phyloP scores from a whole-genome alignment of 2,329 filamentous ascomycete species.

The Penicillium decumbens region DNA sequence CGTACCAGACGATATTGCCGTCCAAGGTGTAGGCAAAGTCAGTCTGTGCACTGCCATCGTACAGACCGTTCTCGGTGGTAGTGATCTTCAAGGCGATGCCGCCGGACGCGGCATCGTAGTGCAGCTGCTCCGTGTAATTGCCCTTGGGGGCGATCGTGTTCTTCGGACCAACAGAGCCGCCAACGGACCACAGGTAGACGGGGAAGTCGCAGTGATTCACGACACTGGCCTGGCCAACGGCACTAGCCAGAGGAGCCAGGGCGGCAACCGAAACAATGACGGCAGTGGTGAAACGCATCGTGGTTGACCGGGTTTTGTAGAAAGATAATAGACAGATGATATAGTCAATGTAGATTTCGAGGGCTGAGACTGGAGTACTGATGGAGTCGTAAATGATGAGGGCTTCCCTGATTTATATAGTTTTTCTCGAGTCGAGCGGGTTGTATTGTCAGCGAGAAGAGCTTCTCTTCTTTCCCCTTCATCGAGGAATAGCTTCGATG shows the following conservation, averaged over 20 bases:
- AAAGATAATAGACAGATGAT: not conserved
- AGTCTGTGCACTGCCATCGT: slow-evolving; percentile 35
- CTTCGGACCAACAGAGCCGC: slow-evolving; percentile 28
- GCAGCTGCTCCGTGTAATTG: slow-evolving; percentile 35
- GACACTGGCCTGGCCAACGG: slow-evolving; percentile 38
- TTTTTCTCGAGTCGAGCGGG: not conserved
- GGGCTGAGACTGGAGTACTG: not conserved
- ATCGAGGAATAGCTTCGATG: not conserved
- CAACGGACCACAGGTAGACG: slow-evolving; percentile 41
- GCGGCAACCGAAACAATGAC: slow-evolving; percentile 29
- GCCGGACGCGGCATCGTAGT: slow-evolving; percentile 35
- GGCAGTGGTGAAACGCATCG: slow-evolving; percentile 33
- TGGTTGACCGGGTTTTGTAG: not conserved
- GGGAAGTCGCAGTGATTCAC: slow-evolving; percentile 37
- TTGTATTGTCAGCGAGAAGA: not conserved
- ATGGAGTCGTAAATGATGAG: not conserved
- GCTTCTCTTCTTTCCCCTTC: not conserved
- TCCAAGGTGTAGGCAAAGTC: slow-evolving; percentile 42
- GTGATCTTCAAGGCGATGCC: slow-evolving; percentile 45
- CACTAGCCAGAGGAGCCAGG: slow-evolving; percentile 31
- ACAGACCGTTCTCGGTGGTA: slow-evolving; percentile 33
- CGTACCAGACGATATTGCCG: slow-evolving; percentile 38
- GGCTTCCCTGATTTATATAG: not conserved
- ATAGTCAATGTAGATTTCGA: not conserved
- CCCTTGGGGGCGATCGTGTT: slow-evolving; percentile 31